Evolutionary conservation across 768 basidiomycete genomes (phyloP).

Genomic region (Rhodotorula sphaerocarpa): DNA sequence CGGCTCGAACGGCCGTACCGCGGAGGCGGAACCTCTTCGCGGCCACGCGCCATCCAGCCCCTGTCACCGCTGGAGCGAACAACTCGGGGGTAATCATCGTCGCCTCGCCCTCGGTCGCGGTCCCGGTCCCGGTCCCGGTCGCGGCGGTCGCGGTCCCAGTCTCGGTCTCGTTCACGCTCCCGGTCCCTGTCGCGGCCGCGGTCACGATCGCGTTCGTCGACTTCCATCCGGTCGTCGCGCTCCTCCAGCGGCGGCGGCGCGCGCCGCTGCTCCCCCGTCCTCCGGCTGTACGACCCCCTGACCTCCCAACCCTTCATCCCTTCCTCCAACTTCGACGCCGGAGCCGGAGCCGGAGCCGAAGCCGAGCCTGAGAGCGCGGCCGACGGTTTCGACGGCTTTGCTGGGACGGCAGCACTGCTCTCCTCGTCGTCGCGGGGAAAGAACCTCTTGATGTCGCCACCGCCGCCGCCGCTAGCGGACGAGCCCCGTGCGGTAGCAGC

Average conservation of each 20-base stretch:
- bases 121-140: constrained; percentile 1
- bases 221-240: background rate
- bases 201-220: constrained; percentile 39
- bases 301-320: too few species aligned
- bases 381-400: too few species aligned
- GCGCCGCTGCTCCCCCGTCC: background rate
- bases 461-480: background rate
- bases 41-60: constrained; percentile 1
- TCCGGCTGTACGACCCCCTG: background rate
- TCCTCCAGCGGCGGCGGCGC: too few species aligned
- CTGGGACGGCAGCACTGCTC: background rate
- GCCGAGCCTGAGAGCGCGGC: too few species aligned
- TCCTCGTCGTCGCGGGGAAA: constrained; percentile 67
- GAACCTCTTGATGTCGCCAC: constrained; percentile 55
- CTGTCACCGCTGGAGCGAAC: background rate
- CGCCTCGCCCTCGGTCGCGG: background rate
- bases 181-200: constrained; percentile 47
- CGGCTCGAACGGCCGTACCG: too few species aligned
- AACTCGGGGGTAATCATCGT: background rate
- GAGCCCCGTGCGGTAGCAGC: background rate
- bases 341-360: too few species aligned
- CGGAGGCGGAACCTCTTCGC: constrained; percentile 12
- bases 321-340: too few species aligned
- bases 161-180: constrained; percentile 27
- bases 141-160: background rate